phyloP scores from a whole-genome alignment of 257 asterid species.

The Gentiana dahurica region DNA sequence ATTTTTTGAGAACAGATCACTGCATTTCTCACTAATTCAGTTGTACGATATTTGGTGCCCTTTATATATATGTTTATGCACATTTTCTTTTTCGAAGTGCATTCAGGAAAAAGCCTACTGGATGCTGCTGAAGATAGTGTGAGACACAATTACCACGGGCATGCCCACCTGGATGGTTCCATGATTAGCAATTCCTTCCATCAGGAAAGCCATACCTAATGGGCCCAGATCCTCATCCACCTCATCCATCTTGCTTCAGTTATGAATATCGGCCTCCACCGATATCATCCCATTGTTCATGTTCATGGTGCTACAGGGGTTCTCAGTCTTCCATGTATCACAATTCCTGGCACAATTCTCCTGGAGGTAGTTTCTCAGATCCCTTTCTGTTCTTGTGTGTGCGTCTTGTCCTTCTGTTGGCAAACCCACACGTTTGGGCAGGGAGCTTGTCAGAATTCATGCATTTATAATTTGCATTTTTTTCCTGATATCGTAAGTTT shows the following conservation, averaged over 20 bases:
- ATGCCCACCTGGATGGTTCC: constrained; percentile 6
- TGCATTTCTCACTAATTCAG: too few relatives aligned
- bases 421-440: not conserved
- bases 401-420: not conserved
- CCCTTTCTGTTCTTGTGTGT: too few relatives aligned
- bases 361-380: constrained; percentile 7
- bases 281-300: constrained; percentile 1
- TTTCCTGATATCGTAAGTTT: too few relatives aligned
- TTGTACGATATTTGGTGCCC: not conserved
- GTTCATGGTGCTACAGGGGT: constrained; percentile 2
- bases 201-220: not conserved
- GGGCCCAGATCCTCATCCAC: not conserved
- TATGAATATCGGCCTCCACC: constrained; percentile 2
- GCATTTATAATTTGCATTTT: too few relatives aligned
- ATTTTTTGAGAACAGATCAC: too few relatives aligned
- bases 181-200: constrained; percentile 7
- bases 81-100: not conserved
- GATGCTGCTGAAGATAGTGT: not conserved
- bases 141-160: constrained; percentile 1
- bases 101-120: constrained; percentile 1
- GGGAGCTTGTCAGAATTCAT: too few relatives aligned
- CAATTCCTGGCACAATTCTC: not conserved
- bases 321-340: constrained; percentile 9
- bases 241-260: constrained; percentile 4
- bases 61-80: not conserved